phyloP scores from a whole-genome alignment of 192 early-diverging fungal genomes.

The Backusella australiensis region DNA sequence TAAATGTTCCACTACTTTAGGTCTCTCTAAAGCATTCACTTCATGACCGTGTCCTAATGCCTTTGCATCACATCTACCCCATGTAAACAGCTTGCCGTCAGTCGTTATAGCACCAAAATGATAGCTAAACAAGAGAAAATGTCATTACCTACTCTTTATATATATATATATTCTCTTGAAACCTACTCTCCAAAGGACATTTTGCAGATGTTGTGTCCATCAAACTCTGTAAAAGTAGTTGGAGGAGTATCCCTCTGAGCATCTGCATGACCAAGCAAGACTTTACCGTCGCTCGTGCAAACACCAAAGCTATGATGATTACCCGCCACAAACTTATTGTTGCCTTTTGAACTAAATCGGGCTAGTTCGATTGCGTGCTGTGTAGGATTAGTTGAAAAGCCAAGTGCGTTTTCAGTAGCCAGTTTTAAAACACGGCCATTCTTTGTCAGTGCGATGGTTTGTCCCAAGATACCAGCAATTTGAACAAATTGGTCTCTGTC shows the following conservation, averaged over 20 bases:
- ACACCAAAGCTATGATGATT: constrained; percentile 21
- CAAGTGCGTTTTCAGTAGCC: neutral
- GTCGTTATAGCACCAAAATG: constrained; percentile 24
- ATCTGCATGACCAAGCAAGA: constrained; percentile 5
- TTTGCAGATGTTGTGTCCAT: constrained; percentile 16
- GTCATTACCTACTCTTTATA: neutral
- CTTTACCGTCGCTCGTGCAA: constrained; percentile 10
- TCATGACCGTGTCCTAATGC: constrained; percentile 18
- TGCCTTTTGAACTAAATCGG: constrained; percentile 12
- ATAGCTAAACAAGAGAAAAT: constrained; percentile 12
- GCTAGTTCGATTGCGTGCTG: neutral
- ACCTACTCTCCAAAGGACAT: constrained; percentile 30
- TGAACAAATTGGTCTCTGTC: neutral
- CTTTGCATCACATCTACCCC: constrained; percentile 15
- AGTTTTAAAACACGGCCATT: constrained; percentile 15
- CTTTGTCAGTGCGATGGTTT: constrained; percentile 11
- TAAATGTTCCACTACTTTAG: neutral
- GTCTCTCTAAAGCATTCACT: neutral
- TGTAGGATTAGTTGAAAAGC: neutral
- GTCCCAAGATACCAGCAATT: constrained; percentile 10
- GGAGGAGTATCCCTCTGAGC: neutral
- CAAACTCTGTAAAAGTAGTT: neutral
- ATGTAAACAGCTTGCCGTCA: constrained; percentile 19
- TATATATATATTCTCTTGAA: neutral
- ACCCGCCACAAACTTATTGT: constrained; percentile 10